Conservation (phyloP, 2,329 filamentous ascomycete genomes). For the Zymoseptoria passerinii region DNA sequence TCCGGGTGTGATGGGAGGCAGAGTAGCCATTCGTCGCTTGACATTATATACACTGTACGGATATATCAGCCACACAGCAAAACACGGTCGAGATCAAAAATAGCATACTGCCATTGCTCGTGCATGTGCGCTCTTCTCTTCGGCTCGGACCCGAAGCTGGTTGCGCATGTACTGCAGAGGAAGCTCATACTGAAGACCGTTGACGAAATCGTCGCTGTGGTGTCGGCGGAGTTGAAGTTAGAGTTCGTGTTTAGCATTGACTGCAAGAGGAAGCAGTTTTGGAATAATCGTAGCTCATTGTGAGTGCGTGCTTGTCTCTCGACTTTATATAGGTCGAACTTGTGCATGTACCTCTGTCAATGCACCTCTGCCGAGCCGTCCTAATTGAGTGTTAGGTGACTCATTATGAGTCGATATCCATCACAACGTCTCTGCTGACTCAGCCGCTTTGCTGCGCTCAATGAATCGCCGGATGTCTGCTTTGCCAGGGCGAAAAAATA, state of each 20-base stretch:
- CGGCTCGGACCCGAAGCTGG: slow-evolving; percentile 5
- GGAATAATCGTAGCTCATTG: neutral
- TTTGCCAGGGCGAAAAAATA: neutral
- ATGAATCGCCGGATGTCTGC: neutral
- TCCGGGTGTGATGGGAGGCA: slow-evolving; percentile 5
- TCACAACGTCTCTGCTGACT: neutral
- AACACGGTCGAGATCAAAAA: neutral
- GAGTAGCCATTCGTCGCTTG: slow-evolving; percentile 7
- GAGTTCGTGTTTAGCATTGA: neutral
- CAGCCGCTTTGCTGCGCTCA: neutral
- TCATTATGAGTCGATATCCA: neutral
- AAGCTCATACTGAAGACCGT: neutral
- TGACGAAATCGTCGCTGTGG: neutral
- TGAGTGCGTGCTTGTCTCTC: neutral
- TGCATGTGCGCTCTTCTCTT: slow-evolving; percentile 14
- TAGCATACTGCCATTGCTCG: slow-evolving; percentile 10
- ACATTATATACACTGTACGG: slow-evolving; percentile 11
- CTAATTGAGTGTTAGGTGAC: neutral
- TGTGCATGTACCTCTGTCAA: neutral
- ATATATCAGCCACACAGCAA: neutral
- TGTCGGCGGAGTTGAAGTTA: neutral
- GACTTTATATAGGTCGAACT: neutral
- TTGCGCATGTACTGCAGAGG: slow-evolving; percentile 11
- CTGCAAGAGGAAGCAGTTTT: neutral
- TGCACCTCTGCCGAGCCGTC: neutral